These are phyloP conservation scores for Aureobasidium vineae DNA, from an alignment of 2,329 filamentous ascomycete species.

Conservation along the genomic window DNA sequence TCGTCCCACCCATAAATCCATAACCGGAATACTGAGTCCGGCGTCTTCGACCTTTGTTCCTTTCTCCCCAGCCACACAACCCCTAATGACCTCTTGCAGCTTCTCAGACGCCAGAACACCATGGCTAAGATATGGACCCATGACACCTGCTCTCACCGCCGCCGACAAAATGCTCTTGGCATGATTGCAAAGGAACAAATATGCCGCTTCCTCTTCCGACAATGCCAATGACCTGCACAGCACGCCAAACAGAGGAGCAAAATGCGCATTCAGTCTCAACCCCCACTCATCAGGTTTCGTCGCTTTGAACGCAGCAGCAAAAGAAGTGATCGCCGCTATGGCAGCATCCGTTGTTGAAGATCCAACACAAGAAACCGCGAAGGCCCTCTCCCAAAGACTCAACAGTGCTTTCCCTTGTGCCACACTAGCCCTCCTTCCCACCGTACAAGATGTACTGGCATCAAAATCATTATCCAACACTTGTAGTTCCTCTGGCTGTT, in stretches of 20 bases:
- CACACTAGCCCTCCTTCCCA: constrained; percentile 70
- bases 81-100: constrained; percentile 58
- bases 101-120: constrained; percentile 62
- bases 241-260: constrained; percentile 68
- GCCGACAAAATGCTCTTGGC: constrained; percentile 74
- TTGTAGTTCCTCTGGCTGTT: constrained; percentile 52
- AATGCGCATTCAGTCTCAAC: constrained; percentile 54
- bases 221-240: constrained; percentile 63
- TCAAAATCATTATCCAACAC: constrained; percentile 72
- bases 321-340: background rate
- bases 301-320: background rate
- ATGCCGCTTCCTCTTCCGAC: constrained; percentile 61
- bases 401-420: constrained; percentile 74
- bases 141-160: constrained; percentile 71
- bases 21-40: constrained; percentile 70
- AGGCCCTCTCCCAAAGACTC: constrained; percentile 64
- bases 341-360: background rate
- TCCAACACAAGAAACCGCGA: constrained; percentile 27
- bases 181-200: constrained; percentile 74
- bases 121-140: constrained; percentile 80
- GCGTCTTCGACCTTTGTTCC: constrained; percentile 60
- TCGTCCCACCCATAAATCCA: constrained; percentile 80
- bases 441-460: constrained; percentile 73
- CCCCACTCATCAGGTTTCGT: constrained; percentile 6
- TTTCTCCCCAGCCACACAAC: constrained; percentile 61